These are phyloP conservation scores for Nepenthes alata DNA, from an alignment of 179 eudicot species.

Conservation along the genomic window DNA sequence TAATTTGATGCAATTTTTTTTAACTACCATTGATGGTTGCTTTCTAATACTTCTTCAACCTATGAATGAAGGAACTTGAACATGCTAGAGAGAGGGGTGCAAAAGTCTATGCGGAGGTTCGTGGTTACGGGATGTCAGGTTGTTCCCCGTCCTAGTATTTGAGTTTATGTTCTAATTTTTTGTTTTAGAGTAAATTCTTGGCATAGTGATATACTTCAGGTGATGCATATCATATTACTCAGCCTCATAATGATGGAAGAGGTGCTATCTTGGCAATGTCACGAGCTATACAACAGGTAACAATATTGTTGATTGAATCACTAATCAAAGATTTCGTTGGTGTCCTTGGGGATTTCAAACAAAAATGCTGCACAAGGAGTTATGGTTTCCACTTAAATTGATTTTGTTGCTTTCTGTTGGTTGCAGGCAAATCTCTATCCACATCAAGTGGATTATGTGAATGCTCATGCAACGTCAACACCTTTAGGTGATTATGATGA, in stretches of 20 bases:
- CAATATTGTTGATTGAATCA: neutral
- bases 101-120: conserved; percentile 77
- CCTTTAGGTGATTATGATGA: conserved; percentile 50
- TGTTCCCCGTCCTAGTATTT: conserved; percentile 5
- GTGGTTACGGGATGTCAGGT: conserved; percentile 99
- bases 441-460: conserved; percentile 71
- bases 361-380: no score
- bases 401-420: conserved; percentile 7
- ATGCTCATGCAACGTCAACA: conserved; percentile 98
- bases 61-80: conserved; percentile 51
- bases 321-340: no score
- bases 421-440: conserved; percentile 72
- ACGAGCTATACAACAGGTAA: conserved; percentile 78
- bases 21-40: conserved; percentile 2
- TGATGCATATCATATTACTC: conserved; percentile 92
- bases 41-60: neutral
- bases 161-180: neutral
- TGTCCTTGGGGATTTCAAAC: no score
- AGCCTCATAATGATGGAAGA: conserved; percentile 83
- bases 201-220: conserved; percentile 26
- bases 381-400: no score
- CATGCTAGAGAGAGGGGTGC: conserved; percentile 89
- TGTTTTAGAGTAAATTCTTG: neutral
- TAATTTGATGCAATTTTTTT: neutral
- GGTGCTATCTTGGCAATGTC: conserved; percentile 93